phyloP scores from a whole-genome alignment of 2,329 filamentous ascomycete species.

The Talaromyces sp. region DNA sequence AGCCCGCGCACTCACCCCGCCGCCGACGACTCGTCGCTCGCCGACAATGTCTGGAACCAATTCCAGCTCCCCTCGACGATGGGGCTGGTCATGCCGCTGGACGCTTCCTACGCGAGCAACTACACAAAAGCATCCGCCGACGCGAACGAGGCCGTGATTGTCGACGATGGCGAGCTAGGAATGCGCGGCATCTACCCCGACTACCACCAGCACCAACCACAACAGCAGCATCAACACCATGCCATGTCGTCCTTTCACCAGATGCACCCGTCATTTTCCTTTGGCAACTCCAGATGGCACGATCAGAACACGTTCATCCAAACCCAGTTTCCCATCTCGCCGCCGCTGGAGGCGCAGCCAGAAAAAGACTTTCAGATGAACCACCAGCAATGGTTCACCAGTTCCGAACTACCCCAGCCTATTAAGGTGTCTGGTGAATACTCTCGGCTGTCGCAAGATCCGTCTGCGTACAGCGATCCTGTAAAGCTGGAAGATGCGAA shows the following conservation, averaged over 20 bases:
- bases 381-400: conserved; percentile 23
- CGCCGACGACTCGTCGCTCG: conserved; percentile 32
- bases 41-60: conserved; percentile 33
- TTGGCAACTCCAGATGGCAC: conserved; percentile 4
- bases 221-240: not conserved
- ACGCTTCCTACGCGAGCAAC: conserved; percentile 26
- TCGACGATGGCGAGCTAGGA: conserved; percentile 25
- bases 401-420: not conserved
- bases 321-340: conserved; percentile 10
- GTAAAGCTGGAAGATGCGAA: conserved; percentile 17
- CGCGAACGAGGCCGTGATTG: conserved; percentile 27
- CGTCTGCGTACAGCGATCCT: conserved; percentile 1
- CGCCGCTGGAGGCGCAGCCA: conserved; percentile 10
- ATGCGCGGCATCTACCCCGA: conserved; percentile 3
- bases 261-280: conserved; percentile 4
- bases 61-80: conserved; percentile 31
- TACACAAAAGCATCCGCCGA: conserved; percentile 25
- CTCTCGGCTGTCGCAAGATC: not conserved
- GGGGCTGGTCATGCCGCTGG: conserved; percentile 26
- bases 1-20: conserved; percentile 33
- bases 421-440: not conserved
- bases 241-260: conserved; percentile 7
- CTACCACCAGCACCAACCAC: conserved; percentile 1
- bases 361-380: conserved; percentile 6
- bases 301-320: conserved; percentile 2